These are phyloP conservation scores for Xylariaceae sp. DNA, from an alignment of 2,329 filamentous ascomycete genomes.

Conservation along the genomic window DNA sequence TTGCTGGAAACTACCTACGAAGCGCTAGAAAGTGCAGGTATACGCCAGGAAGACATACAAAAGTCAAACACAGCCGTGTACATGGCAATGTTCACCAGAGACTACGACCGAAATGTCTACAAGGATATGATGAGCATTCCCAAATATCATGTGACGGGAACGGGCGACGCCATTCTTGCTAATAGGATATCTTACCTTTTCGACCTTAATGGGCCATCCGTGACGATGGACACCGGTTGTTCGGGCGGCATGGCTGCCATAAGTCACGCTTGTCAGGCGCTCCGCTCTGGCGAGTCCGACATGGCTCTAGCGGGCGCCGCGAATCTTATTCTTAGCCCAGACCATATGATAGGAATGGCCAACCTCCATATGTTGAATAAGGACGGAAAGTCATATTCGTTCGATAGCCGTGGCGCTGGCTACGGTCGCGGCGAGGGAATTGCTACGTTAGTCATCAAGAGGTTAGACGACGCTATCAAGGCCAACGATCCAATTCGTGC, in stretches of 20 bases:
- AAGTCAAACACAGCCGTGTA: slow-evolving; percentile 10
- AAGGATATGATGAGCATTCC: slow-evolving; percentile 18
- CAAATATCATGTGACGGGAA: slow-evolving; percentile 16
- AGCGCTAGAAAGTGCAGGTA: slow-evolving; percentile 14
- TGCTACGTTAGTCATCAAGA: slow-evolving; percentile 34
- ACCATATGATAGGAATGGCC: slow-evolving; percentile 17
- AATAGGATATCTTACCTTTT: slow-evolving; percentile 28
- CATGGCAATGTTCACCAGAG: slow-evolving; percentile 4
- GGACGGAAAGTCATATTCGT: slow-evolving; percentile 23
- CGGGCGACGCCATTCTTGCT: slow-evolving; percentile 17
- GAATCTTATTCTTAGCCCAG: slow-evolving; percentile 25
- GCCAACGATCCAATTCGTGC: slow-evolving; percentile 28
- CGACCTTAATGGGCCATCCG: slow-evolving; percentile 27
- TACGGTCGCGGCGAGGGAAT: slow-evolving; percentile 37
- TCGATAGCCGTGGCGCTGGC: slow-evolving; percentile 33
- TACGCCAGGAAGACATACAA: neutral
- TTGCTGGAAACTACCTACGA: slow-evolving; percentile 11
- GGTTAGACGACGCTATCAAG: slow-evolving; percentile 33
- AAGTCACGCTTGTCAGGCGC: slow-evolving; percentile 30
- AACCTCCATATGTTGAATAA: slow-evolving; percentile 14
- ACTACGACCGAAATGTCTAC: slow-evolving; percentile 6
- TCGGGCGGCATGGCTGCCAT: slow-evolving; percentile 30
- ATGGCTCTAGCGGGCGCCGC: slow-evolving; percentile 26
- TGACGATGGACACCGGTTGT: slow-evolving; percentile 33
- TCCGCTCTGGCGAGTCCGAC: slow-evolving; percentile 27